These are phyloP conservation scores for Fusarium floridanum DNA, from an alignment of 2,329 filamentous ascomycete genomes.

Conservation along the genomic window DNA sequence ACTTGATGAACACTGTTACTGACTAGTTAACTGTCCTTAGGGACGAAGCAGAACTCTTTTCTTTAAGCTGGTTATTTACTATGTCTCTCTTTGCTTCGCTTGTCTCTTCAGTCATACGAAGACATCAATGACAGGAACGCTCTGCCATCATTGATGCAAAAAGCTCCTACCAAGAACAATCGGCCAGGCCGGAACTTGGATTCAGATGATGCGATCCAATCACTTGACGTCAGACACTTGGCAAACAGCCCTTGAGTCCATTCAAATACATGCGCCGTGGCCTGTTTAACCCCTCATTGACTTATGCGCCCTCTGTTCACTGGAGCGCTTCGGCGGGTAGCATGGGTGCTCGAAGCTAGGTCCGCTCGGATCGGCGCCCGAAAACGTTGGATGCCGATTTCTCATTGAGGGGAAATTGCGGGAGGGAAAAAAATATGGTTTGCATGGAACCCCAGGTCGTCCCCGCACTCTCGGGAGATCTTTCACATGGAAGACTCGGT, in stretches of 20 bases:
- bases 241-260: not conserved
- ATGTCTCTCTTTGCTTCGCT: not conserved
- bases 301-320: constrained; percentile 32
- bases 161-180: not conserved
- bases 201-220: not conserved
- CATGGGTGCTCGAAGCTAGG: constrained; percentile 24
- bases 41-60: not conserved
- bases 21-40: not conserved
- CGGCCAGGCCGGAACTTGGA: not conserved
- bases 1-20: not conserved
- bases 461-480: constrained; percentile 9
- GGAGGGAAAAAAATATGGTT: not conserved
- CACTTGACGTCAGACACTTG: not conserved
- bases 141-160: not conserved
- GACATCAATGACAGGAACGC: not conserved
- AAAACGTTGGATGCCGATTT: constrained; percentile 6
- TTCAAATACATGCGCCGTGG: not conserved
- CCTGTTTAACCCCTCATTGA: constrained; percentile 22
- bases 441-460: constrained; percentile 19
- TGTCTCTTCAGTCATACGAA: not conserved
- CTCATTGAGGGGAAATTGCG: constrained; percentile 10
- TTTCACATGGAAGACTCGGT: constrained; percentile 3
- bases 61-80: too few species aligned
- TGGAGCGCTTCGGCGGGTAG: constrained; percentile 31
- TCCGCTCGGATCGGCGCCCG: constrained; percentile 16